phyloP scores from a whole-genome alignment of 164 flowering plant genomes.

The Annona cherimola region DNA sequence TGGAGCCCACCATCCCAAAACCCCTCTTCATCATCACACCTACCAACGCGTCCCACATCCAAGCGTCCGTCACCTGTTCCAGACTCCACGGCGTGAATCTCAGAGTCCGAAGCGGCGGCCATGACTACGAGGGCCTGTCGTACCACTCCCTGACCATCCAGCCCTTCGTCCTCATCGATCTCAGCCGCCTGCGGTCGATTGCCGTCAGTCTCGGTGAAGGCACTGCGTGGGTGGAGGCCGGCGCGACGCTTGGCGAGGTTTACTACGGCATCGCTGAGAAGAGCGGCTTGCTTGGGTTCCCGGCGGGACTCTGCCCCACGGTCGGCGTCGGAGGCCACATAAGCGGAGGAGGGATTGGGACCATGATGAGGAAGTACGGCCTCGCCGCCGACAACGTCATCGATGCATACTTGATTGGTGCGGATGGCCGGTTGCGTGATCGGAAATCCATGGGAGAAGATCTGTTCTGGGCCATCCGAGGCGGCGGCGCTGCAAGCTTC shows the following conservation, averaged over 20 bases:
- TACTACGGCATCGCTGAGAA: conserved; percentile 24
- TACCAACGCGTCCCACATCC: conserved; percentile 15
- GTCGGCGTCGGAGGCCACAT: conserved; percentile 15
- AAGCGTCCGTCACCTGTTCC: conserved; percentile 23
- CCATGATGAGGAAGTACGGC: conserved; percentile 14
- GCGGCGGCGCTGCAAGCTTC: conserved; percentile 10
- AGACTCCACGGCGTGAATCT: conserved; percentile 12
- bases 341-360: conserved; percentile 14
- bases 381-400: conserved; percentile 16
- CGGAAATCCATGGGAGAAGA: conserved; percentile 14
- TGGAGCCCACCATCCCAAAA: conserved; percentile 9
- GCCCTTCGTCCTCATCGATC: conserved; percentile 26
- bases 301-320: conserved; percentile 14
- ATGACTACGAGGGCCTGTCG: conserved; percentile 37
- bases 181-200: conserved; percentile 19
- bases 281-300: conserved; percentile 21
- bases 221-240: conserved; percentile 27
- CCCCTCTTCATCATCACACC: conserved; percentile 27
- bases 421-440: conserved; percentile 18
- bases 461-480: conserved; percentile 16
- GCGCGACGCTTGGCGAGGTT: conserved; percentile 32
- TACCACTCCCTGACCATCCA: conserved; percentile 4
- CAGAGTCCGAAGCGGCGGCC: conserved; percentile 29
- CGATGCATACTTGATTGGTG: conserved; percentile 23
- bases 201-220: conserved; percentile 12